phyloP scores from a whole-genome alignment of 768 basidiomycete species.

The Scleroderma citrinum region DNA sequence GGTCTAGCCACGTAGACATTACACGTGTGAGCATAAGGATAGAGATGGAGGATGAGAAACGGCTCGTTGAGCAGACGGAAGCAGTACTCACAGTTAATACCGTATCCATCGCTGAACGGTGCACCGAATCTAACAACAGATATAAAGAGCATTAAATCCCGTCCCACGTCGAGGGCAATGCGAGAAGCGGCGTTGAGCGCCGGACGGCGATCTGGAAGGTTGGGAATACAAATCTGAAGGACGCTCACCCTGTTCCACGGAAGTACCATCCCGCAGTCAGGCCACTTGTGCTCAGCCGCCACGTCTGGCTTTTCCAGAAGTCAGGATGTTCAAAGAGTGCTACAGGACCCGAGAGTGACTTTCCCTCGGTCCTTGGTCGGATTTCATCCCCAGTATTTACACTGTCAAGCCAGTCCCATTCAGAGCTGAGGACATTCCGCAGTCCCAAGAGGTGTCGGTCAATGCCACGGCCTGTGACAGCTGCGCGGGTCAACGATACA shows the following conservation, averaged over 20 bases:
- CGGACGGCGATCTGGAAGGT: not conserved
- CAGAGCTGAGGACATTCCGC: conserved; percentile 49
- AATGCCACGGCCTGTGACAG: conserved; percentile 76
- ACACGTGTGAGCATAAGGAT: not conserved
- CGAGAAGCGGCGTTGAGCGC: not conserved
- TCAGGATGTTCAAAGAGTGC: conserved; percentile 72
- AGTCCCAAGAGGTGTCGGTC: conserved; percentile 91
- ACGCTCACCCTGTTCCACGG: conserved; percentile 73
- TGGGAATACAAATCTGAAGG: too few species aligned
- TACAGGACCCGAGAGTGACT: not conserved
- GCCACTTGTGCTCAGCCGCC: conserved; percentile 89
- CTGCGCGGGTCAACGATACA: conserved; percentile 63
- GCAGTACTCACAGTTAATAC: not conserved
- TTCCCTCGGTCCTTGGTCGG: not conserved
- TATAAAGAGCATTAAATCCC: not conserved
- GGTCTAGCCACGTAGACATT: conserved; percentile 65
- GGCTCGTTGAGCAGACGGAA: not conserved
- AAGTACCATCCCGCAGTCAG: conserved; percentile 82
- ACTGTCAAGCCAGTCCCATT: conserved; percentile 24
- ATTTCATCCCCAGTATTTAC: not conserved
- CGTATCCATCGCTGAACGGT: not conserved
- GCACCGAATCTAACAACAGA: not conserved
- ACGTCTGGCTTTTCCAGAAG: conserved; percentile 68
- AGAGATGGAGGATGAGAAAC: not conserved
- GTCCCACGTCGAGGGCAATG: not conserved